Base-by-base conservation (phyloP, 208 protist genomes). In the Novymonas esmeraldas region DNA sequence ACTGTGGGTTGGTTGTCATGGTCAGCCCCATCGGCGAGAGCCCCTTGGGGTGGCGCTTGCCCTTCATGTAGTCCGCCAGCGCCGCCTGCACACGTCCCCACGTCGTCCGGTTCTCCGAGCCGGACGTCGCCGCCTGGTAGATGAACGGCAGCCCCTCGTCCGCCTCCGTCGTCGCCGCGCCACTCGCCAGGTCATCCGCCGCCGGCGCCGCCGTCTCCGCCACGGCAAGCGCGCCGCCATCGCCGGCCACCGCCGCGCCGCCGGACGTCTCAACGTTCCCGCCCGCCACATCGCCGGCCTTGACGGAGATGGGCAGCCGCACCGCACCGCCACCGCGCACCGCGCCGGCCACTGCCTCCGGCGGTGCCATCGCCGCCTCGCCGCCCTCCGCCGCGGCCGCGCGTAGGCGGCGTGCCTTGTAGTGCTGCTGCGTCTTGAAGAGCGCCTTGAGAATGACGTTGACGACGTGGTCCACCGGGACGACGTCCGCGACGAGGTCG, bases 381-480 rank as follows among this genome's bases (percentile, higher is more conserved):
- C 38, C 42, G 2, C 22, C 26, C 41, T 55, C 44, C 70, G 36
- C 18, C 22, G 45, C 51, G n/a, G 42, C 62, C 45, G 42, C 26
- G 22, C 62, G 62, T 42, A 76, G 70, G 29, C 59, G 52, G 16
- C 74, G 76, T 14, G 45, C 44, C 48, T 51, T 51, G 48, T 76
- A 79, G 46, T 80, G 70, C 49, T 79, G 61, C 62, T 90, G 76
- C 7, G 79, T 86, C 64, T 87, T 78, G 71, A 87, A 92, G n/a
- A 93, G 76, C n/a, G 84, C 79, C 77, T 97, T 94, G 63, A 93
- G 59, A 31, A 95, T 84, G 1, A 81, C 59, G 62, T 92, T 95
- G 16, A 84, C 76, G 11, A 97, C 92, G 64, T 87, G 85, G 73
- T 97, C 92, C 29, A 95, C 92, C 1, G 92, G 92, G 39, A 97